phyloP scores from a whole-genome alignment of 2,329 filamentous ascomycete species.

The Cladosporium sp. region DNA sequence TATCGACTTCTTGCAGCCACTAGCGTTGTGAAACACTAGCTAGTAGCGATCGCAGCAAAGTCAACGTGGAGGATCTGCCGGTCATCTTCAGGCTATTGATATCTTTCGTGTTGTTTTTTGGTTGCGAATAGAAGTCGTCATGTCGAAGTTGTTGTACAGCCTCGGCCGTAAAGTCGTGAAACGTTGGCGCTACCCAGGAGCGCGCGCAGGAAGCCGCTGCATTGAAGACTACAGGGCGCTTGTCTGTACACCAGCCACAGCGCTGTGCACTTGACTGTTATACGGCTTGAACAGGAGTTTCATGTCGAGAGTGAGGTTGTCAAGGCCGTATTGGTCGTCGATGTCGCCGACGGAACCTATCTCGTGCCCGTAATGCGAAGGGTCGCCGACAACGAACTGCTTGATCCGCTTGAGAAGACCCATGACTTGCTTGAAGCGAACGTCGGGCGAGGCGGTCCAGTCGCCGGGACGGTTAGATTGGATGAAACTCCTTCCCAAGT shows the following conservation, averaged over 20 bases:
- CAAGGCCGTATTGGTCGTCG: conserved; percentile 58
- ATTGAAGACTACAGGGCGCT: conserved; percentile 14
- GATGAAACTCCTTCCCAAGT: conserved; percentile 60
- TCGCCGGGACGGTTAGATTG: conserved; percentile 45
- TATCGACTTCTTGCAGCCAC: no score
- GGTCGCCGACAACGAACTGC: conserved; percentile 56
- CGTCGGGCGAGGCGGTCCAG: conserved; percentile 50
- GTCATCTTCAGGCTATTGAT: no score
- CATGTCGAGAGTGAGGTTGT: conserved; percentile 64
- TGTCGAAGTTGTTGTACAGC: conserved; percentile 11
- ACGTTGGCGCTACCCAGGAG: background rate
- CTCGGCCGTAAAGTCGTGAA: conserved; percentile 12
- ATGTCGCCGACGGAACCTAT: conserved; percentile 63
- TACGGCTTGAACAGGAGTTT: conserved; percentile 61
- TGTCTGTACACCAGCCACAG: conserved; percentile 29
- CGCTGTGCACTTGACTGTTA: conserved; percentile 30
- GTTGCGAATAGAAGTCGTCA: conserved; percentile 8
- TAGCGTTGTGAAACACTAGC: no score
- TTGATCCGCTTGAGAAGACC: conserved; percentile 55
- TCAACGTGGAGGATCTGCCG: no score
- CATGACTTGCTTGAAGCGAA: conserved; percentile 55
- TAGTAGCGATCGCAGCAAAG: no score
- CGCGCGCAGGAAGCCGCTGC: background rate
- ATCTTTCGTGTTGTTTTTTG: background rate
- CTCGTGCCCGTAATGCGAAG: conserved; percentile 59